Conservation (phyloP, 805 yeast species). For the Teunomyces panamensis region DNA sequence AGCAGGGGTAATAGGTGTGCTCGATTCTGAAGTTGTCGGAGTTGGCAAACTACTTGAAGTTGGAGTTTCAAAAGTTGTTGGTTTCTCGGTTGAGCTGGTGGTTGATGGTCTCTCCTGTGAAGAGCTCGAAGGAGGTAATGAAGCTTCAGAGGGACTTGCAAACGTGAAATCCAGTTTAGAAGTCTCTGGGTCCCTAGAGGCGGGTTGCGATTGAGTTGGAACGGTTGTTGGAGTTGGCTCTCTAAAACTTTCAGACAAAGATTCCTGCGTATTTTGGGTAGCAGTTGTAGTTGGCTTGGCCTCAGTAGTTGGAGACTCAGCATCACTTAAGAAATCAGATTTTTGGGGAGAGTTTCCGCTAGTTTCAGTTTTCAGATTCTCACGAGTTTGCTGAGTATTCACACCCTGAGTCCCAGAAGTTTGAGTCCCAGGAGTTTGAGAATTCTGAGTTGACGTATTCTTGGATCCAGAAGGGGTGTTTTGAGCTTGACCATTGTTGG, state of each 20-base stretch:
- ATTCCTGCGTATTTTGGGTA: not conserved
- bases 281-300: not conserved
- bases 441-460: not conserved
- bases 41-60: not conserved
- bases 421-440: not conserved
- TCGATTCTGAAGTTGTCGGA: no score
- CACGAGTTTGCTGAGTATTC: not conserved
- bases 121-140: not conserved
- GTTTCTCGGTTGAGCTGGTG: not conserved
- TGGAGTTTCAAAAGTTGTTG: not conserved
- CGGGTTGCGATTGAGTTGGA: not conserved
- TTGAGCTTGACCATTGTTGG: not conserved
- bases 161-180: not conserved
- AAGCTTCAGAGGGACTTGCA: not conserved
- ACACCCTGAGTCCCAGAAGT: not conserved
- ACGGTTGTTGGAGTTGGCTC: not conserved
- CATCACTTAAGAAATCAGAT: not conserved
- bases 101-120: not conserved
- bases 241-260: not conserved
- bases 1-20: no score
- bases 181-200: not conserved
- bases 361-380: not conserved
- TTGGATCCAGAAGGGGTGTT: not conserved
- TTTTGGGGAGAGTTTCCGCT: not conserved
- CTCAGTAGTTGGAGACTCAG: not conserved